phyloP scores from a whole-genome alignment of 768 basidiomycete genomes.

The Amanita phalloides region DNA sequence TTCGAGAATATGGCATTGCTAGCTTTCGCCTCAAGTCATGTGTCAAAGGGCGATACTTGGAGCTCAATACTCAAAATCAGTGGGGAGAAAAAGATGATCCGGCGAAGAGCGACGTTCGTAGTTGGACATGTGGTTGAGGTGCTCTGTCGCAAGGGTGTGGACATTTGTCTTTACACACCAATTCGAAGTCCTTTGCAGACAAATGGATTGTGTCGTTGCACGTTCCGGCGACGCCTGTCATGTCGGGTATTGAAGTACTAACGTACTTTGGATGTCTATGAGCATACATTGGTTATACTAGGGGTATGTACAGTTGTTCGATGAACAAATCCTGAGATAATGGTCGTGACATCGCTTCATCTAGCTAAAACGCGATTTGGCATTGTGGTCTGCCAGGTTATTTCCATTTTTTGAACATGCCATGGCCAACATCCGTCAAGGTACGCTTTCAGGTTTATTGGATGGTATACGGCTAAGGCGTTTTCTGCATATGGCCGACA shows the following conservation, averaged over 20 bases:
- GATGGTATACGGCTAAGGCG: too few species aligned
- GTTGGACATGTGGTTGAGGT: too few species aligned
- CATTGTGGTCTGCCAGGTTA: constrained; percentile 90
- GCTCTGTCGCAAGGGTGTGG: too few species aligned
- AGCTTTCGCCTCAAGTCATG: constrained; percentile 8
- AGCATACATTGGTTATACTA: constrained; percentile 81
- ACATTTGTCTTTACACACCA: too few species aligned
- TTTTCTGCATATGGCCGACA: constrained; percentile 45
- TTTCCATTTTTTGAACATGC: constrained; percentile 99
- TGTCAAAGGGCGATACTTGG: constrained; percentile 11
- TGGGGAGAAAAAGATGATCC: constrained; percentile 8
- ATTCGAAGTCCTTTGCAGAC: too few species aligned
- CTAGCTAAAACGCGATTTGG: constrained; percentile 76
- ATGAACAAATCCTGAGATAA: constrained; percentile 1
- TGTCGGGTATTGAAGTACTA: constrained; percentile 34
- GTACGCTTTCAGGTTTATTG: constrained; percentile 23
- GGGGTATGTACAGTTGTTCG: constrained; percentile 48
- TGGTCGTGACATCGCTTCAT: constrained; percentile 3
- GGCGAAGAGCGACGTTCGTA: constrained; percentile 1
- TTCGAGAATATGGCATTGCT: constrained; percentile 11
- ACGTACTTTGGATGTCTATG: constrained; percentile 90
- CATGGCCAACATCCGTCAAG: constrained; percentile 97
- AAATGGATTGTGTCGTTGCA: too few species aligned
- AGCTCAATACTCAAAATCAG: constrained; percentile 4
- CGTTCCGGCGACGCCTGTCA: too few species aligned